phyloP scores from a whole-genome alignment of 805 yeast genomes.

The Clavispora vitiphila region DNA sequence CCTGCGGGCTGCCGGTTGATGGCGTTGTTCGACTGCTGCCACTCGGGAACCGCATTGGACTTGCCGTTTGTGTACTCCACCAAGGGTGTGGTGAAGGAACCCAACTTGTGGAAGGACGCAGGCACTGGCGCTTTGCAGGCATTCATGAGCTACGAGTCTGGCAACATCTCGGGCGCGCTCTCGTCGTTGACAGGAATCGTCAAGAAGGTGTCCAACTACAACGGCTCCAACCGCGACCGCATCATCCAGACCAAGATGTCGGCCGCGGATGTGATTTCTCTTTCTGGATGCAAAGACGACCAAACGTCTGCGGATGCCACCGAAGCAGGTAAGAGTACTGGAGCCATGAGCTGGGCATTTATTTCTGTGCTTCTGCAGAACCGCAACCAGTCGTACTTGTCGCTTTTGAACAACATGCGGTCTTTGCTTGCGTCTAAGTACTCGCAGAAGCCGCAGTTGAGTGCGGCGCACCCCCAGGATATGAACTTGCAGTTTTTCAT shows the following conservation, averaged over 20 bases:
- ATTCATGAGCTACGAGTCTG: conserved; percentile 18
- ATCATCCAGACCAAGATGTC: conserved; percentile 54
- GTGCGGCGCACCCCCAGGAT: conserved; percentile 79
- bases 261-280: conserved; percentile 70
- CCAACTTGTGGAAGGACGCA: conserved; percentile 70
- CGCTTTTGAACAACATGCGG: conserved; percentile 69
- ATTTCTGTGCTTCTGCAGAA: conserved; percentile 55
- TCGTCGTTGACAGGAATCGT: conserved; percentile 30
- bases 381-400: conserved; percentile 63
- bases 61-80: conserved; percentile 78
- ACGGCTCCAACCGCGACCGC: conserved; percentile 19
- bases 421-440: conserved; percentile 56
- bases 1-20: conserved; percentile 73
- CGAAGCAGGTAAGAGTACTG: conserved; percentile 67
- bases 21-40: conserved; percentile 81
- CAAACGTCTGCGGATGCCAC: conserved; percentile 78
- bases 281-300: conserved; percentile 79
- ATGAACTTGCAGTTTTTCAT: conserved; percentile 35
- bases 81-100: conserved; percentile 78
- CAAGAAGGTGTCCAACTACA: conserved; percentile 23
- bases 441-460: conserved; percentile 78
- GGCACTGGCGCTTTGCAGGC: conserved; percentile 54
- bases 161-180: conserved; percentile 36
- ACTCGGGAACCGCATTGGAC: conserved; percentile 79
- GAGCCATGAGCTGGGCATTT: conserved; percentile 84